Evolutionary conservation across 1,139 yeast species (phyloP).

Genomic region (Diutina sp.): DNA sequence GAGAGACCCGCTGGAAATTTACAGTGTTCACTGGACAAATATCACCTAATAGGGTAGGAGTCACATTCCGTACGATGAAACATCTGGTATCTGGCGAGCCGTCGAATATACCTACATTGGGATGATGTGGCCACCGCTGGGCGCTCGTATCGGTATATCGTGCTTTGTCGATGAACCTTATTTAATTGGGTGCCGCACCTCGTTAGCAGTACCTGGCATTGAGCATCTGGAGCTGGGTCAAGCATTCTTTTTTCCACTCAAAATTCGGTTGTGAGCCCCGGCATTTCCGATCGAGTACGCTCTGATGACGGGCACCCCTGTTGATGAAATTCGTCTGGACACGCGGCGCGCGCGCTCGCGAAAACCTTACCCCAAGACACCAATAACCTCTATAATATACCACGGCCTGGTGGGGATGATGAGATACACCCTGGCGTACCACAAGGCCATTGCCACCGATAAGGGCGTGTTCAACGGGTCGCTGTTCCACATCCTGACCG

Average conservation of each 20-base stretch:
- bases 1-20: too few relatives aligned
- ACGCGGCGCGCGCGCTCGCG: background rate
- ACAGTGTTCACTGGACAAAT: too few relatives aligned
- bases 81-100: background rate
- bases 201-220: too few relatives aligned
- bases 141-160: too few relatives aligned
- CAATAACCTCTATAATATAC: background rate
- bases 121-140: too few relatives aligned
- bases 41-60: background rate
- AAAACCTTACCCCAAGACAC: background rate
- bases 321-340: background rate
- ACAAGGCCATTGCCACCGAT: constrained; percentile 1
- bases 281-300: background rate
- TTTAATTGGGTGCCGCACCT: too few relatives aligned
- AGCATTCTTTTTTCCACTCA: background rate
- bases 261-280: background rate
- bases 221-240: too few relatives aligned
- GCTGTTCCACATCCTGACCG: constrained; percentile 2
- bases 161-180: too few relatives aligned
- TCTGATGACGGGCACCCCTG: background rate
- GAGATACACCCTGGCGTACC: constrained; percentile 1
- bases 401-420: background rate
- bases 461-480: background rate
- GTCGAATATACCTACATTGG: too few relatives aligned
- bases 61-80: background rate